Conservation (phyloP, 352 stramenopile species). For the Sclerospora graminicola region DNA sequence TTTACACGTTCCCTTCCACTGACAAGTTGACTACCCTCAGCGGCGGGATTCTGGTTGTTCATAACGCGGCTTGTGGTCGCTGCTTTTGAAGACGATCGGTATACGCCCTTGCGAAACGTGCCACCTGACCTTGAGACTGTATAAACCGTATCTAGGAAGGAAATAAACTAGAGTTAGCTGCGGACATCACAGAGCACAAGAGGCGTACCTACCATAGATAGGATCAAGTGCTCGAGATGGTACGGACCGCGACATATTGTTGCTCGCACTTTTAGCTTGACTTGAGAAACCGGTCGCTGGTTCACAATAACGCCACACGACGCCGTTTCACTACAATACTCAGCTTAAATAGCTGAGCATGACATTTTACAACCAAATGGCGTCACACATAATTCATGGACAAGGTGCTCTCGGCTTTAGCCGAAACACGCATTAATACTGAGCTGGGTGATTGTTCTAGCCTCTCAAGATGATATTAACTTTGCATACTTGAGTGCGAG, state of each 20-base stretch:
- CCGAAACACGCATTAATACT: not conserved
- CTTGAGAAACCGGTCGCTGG: constrained; percentile 5
- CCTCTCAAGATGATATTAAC: constrained; percentile 15
- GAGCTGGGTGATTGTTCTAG: constrained; percentile 1
- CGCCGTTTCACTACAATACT: too few relatives aligned
- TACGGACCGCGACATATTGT: constrained; percentile 40
- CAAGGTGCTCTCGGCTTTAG: not conserved
- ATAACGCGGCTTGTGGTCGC: constrained; percentile 19
- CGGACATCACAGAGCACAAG: not conserved
- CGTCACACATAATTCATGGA: constrained; percentile 1
- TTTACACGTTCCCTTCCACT: constrained; percentile 81
- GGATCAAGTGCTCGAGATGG: constrained; percentile 61
- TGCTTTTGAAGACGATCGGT: constrained; percentile 25
- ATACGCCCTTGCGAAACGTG: constrained; percentile 48
- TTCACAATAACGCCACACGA: not conserved
- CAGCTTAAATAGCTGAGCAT: constrained; percentile 16
- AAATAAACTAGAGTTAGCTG: constrained; percentile 1
- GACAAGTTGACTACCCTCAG: constrained; percentile 18
- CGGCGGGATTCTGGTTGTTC: constrained; percentile 26
- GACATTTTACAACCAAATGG: not conserved
- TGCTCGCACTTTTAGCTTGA: not conserved
- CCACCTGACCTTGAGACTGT: constrained; percentile 59
- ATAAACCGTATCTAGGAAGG: constrained; percentile 56
- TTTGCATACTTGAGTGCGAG: constrained; percentile 63
- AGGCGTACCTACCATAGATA: too few relatives aligned